Base-by-base conservation (phyloP, 176 grass and related monocot genomes). In the Lolium rigidum region DNA sequence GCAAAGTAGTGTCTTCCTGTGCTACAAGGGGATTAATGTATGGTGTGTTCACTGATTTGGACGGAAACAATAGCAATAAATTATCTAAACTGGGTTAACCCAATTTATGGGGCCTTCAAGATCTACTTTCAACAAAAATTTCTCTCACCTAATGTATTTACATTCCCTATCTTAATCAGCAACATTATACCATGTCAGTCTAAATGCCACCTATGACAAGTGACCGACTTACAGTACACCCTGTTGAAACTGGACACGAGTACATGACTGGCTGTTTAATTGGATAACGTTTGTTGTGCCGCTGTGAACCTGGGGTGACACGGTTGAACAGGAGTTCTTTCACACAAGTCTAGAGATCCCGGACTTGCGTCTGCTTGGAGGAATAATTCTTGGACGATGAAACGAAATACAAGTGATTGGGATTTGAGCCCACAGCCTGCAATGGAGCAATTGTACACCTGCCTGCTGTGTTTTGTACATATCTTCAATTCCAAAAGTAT, bases 41-140 rank as follows among this genome's bases (percentile, higher is more conserved):
- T 84, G 66, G 12, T 47, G 73, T 54, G 57, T 9, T 75, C 43
- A 15, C 38, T 49, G 69, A 41, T 84, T 84, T 85, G 61, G 16
- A 55, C 72, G 8, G 44, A 75, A 87, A 21, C 9, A 73, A 43
- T 88, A 80, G 49, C 47, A 79, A 87, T 54, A 81, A 63, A 16
- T 62, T 72, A 84, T 21, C 63, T 84, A 49, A 43, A 52, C 71
- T 75, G 59, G 39, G 72, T 79, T 61, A 82, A 86, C 77, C 59
- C 35, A 70, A 47, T 66, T 61, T 88, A 83, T 77, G 87, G 64
- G 63, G 7, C 16, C 14, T 80, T 24, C 54, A 62, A 62, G 13
- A 7, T 77, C 13, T 58, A 48, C 51, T 80, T 61, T 46, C 43
- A 79, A 28, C 35, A 7, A 35, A 70, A 35, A 55, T 3, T 64